Base-by-base conservation (phyloP, 805 yeast genomes). In the Saccharomycopsis olivae region DNA sequence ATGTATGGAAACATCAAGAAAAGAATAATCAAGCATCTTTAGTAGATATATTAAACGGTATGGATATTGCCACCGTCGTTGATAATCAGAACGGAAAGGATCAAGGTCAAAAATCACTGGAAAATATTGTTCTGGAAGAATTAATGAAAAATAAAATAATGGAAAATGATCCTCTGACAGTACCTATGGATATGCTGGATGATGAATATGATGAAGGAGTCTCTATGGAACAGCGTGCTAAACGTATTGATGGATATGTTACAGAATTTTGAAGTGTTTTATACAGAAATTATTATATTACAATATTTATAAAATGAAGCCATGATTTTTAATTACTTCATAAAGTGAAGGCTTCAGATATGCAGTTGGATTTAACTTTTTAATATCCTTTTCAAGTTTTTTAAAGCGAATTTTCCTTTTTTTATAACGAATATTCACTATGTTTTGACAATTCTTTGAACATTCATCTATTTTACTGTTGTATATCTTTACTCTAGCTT, bases 1-100 rank as follows among this genome's bases (percentile, higher is more conserved):
- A 44, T 16, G 41, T 44, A n/a, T 44, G 47, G 47, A 25, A 15
- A 14, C 29, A 35, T 9, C 47, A 44, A 23, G 47, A 41, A 1
- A 35, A 28, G 14, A 19, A 35, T n/a, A 44, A 44, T 15, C 47
- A 44, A 20, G 17, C 37, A 16, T 41, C 45, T 3, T 35, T 44
- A 17, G 45, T 44, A 6, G 45, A 41, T 15, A 30, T 41, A 2
- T 28, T 44, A 14, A 18, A 32, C 13, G 36, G 35, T 16, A 24
- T 44, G 34, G 23, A 41, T 19, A 25, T 44, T 11, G 33, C 18
- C 5, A 13, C n/a, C n/a, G n/a, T n/a, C n/a, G n/a, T n/a, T n/a
- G 29, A n/a, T 13, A 31, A 34, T 24, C 10, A n/a, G 8, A 13
- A 14, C 14, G 14, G 25, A 10, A 27, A 25, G 5, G 30, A 39